A percentile compares a stretch with the other conserved stretches of the same genome.
These are phyloP conservation scores for Ceratobasidium sp. DNA, from an alignment of 1,284 basidiomycete species.

Conservation along the genomic window DNA sequence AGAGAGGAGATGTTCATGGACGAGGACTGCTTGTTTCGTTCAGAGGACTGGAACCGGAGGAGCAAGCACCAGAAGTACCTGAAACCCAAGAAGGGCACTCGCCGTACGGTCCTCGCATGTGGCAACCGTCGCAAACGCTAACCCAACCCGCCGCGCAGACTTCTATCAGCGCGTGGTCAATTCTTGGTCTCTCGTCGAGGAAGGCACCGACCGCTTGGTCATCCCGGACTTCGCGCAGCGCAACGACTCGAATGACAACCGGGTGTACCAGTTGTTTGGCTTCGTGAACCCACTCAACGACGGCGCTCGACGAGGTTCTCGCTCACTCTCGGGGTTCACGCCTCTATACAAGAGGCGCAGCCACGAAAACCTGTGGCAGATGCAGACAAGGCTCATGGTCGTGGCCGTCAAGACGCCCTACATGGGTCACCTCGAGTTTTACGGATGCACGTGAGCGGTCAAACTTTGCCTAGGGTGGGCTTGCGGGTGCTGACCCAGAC, in stretches of 20 bases:
- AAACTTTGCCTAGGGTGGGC: too few species aligned
- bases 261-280: not conserved
- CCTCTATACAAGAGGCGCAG: not conserved
- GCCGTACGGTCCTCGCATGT: too few species aligned
- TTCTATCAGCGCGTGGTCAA: not conserved
- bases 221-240: not conserved
- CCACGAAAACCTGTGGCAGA: constrained; percentile 18
- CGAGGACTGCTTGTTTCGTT: too few species aligned
- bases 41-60: too few species aligned
- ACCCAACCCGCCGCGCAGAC: too few species aligned
- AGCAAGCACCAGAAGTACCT: too few species aligned
- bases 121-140: too few species aligned
- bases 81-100: too few species aligned
- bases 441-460: not conserved
- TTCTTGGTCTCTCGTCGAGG: not conserved
- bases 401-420: not conserved
- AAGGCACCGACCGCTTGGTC: not conserved
- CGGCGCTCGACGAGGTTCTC: not conserved
- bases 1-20: too few species aligned
- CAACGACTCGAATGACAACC: not conserved
- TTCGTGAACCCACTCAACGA: not conserved
- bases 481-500: too few species aligned
- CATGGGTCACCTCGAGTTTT: not conserved
- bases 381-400: not conserved
- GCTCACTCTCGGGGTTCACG: not conserved